phyloP scores from a whole-genome alignment of 345 rosid species.

The Populus tremula region DNA sequence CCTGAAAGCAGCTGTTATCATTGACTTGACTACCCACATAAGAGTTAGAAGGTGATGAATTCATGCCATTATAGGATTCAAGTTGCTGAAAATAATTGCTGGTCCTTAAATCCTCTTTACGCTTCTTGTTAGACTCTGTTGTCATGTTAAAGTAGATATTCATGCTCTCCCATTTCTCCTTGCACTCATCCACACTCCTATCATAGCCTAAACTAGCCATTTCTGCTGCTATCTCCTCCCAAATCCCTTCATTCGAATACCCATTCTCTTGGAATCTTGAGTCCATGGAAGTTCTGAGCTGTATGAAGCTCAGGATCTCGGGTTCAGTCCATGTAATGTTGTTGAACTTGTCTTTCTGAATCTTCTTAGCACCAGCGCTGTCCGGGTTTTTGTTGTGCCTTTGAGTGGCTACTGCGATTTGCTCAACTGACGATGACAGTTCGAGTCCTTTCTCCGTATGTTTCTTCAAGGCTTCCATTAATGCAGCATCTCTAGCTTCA shows the following conservation, averaged over 20 bases:
- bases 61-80: slow-evolving; percentile 21
- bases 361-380: background rate
- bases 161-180: slow-evolving; percentile 48
- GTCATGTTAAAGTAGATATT: slow-evolving; percentile 30
- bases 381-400: slow-evolving; percentile 3
- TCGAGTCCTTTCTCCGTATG: slow-evolving; percentile 18
- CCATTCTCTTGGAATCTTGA: slow-evolving; percentile 33
- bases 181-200: slow-evolving; percentile 31
- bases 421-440: slow-evolving; percentile 2
- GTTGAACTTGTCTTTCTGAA: background rate
- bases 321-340: slow-evolving; percentile 34
- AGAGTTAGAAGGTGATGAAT: slow-evolving; percentile 13
- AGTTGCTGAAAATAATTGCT: slow-evolving; percentile 15
- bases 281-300: slow-evolving; percentile 38
- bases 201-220: slow-evolving; percentile 44
- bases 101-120: slow-evolving; percentile 23
- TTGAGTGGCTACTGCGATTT: background rate
- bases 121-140: slow-evolving; percentile 32
- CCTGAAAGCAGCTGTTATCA: slow-evolving; percentile 15
- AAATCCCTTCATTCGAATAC: slow-evolving; percentile 24
- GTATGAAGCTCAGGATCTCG: slow-evolving; percentile 42
- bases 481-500: slow-evolving; percentile 46
- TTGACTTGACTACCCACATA: slow-evolving; percentile 15
- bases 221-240: slow-evolving; percentile 46
- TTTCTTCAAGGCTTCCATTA: slow-evolving; percentile 46